Evolutionary conservation across 805 yeast species (phyloP).

Genomic region (Clavispora fructus): DNA sequence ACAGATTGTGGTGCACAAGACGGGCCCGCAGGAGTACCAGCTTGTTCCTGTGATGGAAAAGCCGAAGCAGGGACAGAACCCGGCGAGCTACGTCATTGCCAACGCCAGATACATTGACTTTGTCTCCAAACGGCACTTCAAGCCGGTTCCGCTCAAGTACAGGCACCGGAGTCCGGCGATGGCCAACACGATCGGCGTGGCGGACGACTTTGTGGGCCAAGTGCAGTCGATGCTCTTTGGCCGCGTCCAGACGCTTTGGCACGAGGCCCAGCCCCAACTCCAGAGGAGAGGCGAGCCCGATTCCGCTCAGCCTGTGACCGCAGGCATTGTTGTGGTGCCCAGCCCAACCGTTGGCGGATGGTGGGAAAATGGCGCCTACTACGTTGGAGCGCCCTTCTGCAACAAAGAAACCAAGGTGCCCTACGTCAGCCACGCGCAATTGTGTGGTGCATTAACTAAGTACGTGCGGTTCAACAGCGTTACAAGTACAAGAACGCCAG

Average conservation of each 20-base stretch:
- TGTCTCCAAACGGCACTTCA: conserved; percentile 14
- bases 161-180: conserved; percentile 7
- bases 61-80: conserved; percentile 12
- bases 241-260: conserved; percentile 2
- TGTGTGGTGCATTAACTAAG: conserved; percentile 9
- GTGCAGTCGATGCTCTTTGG: conserved; percentile 8
- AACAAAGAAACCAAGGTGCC: conserved; percentile 9
- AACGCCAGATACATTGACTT: conserved; percentile 17
- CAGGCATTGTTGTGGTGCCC: neutral
- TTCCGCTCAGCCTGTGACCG: neutral
- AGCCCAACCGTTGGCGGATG: neutral
- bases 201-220: conserved; percentile 8
- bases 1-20: conserved; percentile 11
- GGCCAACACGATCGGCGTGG: conserved; percentile 6
- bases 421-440: conserved; percentile 10
- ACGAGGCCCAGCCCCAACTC: too few relatives aligned
- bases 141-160: conserved; percentile 23
- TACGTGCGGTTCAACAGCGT: conserved; percentile 2
- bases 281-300: too few relatives aligned
- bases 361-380: neutral
- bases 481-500: conserved; percentile 8
- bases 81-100: conserved; percentile 24
- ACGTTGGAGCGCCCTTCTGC: neutral
- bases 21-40: conserved; percentile 1
- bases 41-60: conserved; percentile 16